A percentile compares a stretch with the other conserved stretches of the same genome.
phyloP scores from a whole-genome alignment of 495 filamentous ascomycete species.

The Chaetomium tenue region DNA sequence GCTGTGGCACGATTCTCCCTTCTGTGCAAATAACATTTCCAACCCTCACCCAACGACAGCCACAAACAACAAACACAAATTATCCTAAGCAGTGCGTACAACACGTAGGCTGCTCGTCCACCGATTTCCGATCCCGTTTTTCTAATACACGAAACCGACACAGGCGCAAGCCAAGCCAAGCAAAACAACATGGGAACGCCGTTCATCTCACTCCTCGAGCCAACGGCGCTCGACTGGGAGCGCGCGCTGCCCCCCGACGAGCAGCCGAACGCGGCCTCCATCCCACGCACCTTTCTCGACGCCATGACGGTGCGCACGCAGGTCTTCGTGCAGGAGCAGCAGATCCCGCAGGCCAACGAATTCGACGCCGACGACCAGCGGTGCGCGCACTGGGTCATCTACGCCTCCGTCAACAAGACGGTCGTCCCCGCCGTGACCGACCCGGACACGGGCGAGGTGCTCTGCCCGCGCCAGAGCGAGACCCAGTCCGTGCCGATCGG shows the following conservation, averaged over 20 bases:
- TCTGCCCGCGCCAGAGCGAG: conserved; percentile 38
- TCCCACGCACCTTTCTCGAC: conserved; percentile 65
- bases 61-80: not conserved
- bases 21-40: not conserved
- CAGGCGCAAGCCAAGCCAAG: not conserved
- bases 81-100: not conserved
- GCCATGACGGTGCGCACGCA: conserved; percentile 72
- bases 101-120: not conserved
- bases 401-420: conserved; percentile 52
- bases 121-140: not conserved
- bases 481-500: conserved; percentile 57
- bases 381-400: conserved; percentile 77
- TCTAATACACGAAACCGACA: not conserved
- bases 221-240: conserved; percentile 32
- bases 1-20: not conserved
- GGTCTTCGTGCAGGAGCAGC: conserved; percentile 79
- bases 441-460: conserved; percentile 29
- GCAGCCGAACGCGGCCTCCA: conserved; percentile 25
- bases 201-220: conserved; percentile 50
- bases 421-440: conserved; percentile 37
- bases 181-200: conserved; percentile 35
- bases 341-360: conserved; percentile 64
- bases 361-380: conserved; percentile 75
- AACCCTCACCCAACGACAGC: not conserved
- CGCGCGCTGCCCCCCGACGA: conserved; percentile 16